Evolutionary conservation across 345 rosid species (phyloP).

Genomic region (Fremontodendron californicum): DNA sequence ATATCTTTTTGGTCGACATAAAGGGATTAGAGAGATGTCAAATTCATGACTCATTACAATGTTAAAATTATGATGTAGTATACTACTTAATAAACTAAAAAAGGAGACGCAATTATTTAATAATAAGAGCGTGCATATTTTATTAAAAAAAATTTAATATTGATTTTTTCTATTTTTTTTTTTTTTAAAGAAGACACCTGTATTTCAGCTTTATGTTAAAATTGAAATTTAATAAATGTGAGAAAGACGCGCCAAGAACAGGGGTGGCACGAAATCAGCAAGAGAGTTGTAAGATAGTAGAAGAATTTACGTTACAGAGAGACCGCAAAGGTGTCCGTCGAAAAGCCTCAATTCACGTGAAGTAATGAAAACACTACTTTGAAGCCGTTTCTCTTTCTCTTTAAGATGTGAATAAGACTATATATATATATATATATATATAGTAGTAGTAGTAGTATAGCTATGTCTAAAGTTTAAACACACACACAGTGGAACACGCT

Average conservation of each 20-base stretch:
- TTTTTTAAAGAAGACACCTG: background rate
- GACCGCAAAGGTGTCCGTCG: background rate
- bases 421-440: too few relatives aligned
- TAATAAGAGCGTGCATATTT: too few relatives aligned
- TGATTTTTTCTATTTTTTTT: too few relatives aligned
- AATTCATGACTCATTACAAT: background rate
- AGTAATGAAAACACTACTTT: background rate
- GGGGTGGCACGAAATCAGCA: constrained; percentile 1
- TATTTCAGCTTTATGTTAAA: background rate
- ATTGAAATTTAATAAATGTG: background rate
- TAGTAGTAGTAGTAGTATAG: too few relatives aligned
- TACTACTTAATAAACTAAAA: too few relatives aligned
- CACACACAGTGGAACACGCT: constrained; percentile 17
- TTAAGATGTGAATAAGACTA: background rate
- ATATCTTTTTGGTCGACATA: background rate
- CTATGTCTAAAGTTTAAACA: background rate
- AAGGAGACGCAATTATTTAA: too few relatives aligned
- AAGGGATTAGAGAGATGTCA: background rate
- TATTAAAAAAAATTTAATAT: too few relatives aligned
- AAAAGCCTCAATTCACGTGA: constrained; percentile 18
- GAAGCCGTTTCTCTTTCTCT: constrained; percentile 10
- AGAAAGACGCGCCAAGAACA: background rate
- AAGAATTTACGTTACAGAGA: background rate
- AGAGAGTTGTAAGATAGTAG: background rate
- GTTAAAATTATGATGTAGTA: background rate